Evolutionary conservation across 2,329 filamentous ascomycete genomes (phyloP).

Genomic region (Colletotrichum lupini): DNA sequence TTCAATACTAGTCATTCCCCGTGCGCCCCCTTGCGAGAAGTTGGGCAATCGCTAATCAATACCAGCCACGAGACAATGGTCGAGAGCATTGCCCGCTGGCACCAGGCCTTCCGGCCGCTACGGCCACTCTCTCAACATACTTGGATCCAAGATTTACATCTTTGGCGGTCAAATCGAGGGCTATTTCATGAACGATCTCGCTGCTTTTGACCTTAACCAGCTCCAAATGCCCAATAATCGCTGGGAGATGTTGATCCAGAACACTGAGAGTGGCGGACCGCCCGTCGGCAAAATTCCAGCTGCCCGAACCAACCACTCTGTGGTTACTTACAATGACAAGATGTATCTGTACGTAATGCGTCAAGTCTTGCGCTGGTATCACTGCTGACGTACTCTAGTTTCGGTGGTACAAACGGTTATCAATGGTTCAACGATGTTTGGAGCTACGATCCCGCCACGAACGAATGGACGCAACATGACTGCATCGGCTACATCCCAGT

Average conservation of each 20-base stretch:
- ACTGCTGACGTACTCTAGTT: conserved; percentile 62
- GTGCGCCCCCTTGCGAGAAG: neutral
- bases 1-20: conserved; percentile 36
- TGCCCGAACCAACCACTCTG: conserved; percentile 92
- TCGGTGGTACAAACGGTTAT: conserved; percentile 94
- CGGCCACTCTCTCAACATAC: conserved; percentile 94
- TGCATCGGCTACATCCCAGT: conserved; percentile 98
- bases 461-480: conserved; percentile 88
- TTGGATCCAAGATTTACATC: conserved; percentile 96
- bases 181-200: conserved; percentile 96
- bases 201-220: conserved; percentile 95
- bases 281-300: conserved; percentile 77
- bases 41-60: conserved; percentile 3
- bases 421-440: conserved; percentile 99
- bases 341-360: conserved; percentile 81
- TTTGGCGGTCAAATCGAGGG: conserved; percentile 98
- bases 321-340: conserved; percentile 92
- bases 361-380: neutral
- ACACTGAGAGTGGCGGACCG: conserved; percentile 71
- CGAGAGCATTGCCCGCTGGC: conserved; percentile 88
- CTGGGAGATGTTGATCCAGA: conserved; percentile 92
- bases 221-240: conserved; percentile 90
- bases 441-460: conserved; percentile 88
- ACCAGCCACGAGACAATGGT: conserved; percentile 96
- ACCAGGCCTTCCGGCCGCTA: conserved; percentile 90